Conservation (phyloP, 495 filamentous ascomycete genomes). For the Bathelium albidoporum region DNA sequence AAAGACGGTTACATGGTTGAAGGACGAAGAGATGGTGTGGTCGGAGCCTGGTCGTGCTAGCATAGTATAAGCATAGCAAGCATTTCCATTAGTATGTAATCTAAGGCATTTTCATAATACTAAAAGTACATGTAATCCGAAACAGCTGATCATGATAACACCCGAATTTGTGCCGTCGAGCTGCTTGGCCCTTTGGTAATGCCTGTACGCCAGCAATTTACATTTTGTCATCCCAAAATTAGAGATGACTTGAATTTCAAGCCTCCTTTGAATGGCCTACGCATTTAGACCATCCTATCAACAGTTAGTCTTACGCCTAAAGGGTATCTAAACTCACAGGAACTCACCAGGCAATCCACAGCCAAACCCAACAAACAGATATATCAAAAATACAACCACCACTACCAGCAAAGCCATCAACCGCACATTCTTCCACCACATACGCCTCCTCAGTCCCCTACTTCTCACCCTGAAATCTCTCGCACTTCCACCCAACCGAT, state of each 20-base stretch:
- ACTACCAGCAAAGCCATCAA: conserved; percentile 72
- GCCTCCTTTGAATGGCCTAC: neutral
- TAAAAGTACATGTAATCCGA: neutral
- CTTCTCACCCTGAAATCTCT: conserved; percentile 82
- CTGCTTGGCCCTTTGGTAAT: neutral
- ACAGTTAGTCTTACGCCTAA: neutral
- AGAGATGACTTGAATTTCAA: neutral
- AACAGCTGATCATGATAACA: neutral
- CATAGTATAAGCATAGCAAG: neutral
- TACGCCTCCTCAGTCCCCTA: conserved; percentile 71
- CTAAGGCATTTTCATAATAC: neutral
- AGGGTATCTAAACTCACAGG: neutral
- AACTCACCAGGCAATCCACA: conserved; percentile 55
- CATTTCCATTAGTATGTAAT: neutral
- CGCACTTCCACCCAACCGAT: conserved; percentile 73
- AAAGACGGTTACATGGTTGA: conserved; percentile 93
- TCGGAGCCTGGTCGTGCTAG: conserved; percentile 88
- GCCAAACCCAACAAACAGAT: conserved; percentile 63
- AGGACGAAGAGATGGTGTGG: conserved; percentile 75
- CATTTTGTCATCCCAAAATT: neutral
- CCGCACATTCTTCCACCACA: conserved; percentile 99
- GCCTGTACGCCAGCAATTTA: neutral
- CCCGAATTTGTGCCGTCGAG: neutral
- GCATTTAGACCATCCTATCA: neutral
- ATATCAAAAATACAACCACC: conserved; percentile 76